phyloP scores from a whole-genome alignment of 177 flowering plant species.

The Vitis hybrid region DNA sequence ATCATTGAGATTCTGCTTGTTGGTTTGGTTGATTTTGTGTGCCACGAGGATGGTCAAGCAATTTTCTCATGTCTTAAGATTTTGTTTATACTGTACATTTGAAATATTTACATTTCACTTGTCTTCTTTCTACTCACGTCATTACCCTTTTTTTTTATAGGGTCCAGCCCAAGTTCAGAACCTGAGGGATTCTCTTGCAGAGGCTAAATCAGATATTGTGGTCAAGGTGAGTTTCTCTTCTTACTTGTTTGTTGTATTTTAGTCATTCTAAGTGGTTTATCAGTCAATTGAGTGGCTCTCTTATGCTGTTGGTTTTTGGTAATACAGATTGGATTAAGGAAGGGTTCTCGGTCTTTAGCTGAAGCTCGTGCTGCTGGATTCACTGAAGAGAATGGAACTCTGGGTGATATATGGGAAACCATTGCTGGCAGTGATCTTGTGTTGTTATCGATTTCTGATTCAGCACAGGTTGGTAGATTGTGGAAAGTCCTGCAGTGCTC shows the following conservation, averaged over 20 bases:
- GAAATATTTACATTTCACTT: no score
- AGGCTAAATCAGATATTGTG: constrained; percentile 78
- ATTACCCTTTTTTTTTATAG: constrained; percentile 21
- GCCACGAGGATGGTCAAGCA: no score
- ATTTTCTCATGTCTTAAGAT: no score
- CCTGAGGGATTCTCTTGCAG: constrained; percentile 78
- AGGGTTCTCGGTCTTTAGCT: constrained; percentile 89
- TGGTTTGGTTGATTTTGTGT: no score
- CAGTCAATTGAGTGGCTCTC: not conserved
- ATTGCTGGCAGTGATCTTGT: constrained; percentile 85
- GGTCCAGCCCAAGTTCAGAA: constrained; percentile 97
- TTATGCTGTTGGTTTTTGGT: not conserved
- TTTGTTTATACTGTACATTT: no score
- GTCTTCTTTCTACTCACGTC: no score
- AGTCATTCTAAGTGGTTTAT: not conserved
- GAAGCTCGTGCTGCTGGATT: constrained; percentile 96
- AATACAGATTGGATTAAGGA: constrained; percentile 78
- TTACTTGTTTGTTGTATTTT: not conserved
- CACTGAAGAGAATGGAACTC: constrained; percentile 84
- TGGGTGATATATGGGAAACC: constrained; percentile 93
- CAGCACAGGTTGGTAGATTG: constrained; percentile 71
- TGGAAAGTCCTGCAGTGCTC: not conserved
- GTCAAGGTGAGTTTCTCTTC: constrained; percentile 56
- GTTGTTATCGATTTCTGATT: constrained; percentile 82
- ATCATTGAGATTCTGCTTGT: no score